phyloP scores from a whole-genome alignment of 306 rosid species.

The Cucurbita ficifolia region DNA sequence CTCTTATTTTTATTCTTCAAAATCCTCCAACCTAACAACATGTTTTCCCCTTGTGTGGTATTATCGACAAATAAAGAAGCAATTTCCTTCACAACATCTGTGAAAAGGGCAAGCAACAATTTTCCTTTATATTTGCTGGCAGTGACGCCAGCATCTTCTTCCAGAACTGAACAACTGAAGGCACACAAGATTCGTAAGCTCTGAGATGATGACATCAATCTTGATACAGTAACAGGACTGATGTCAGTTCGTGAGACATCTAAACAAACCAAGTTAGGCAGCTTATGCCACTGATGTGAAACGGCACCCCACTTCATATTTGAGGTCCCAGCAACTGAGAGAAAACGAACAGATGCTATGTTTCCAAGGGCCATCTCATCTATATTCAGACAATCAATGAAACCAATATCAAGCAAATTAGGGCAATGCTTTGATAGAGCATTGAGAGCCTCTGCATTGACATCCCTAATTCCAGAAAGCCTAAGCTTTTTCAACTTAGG shows the following conservation, averaged over 20 bases:
- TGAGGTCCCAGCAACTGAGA: conserved; percentile 86
- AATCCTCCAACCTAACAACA: conserved; percentile 81
- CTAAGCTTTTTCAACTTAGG: conserved; percentile 57
- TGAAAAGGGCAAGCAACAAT: conserved; percentile 59
- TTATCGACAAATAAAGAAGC: conserved; percentile 57
- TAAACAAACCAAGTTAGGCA: conserved; percentile 69
- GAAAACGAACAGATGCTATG: conserved; percentile 57
- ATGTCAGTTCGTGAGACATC: conserved; percentile 96
- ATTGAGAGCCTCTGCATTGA: conserved; percentile 66
- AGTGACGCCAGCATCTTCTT: conserved; percentile 53
- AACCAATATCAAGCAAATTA: conserved; percentile 65
- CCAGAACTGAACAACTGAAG: conserved; percentile 74
- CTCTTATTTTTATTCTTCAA: conserved; percentile 42
- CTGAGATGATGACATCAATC: conserved; percentile 57
- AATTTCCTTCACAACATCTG: conserved; percentile 72
- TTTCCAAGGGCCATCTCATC: conserved; percentile 82
- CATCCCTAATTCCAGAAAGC: conserved; percentile 82
- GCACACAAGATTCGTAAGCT: conserved; percentile 78
- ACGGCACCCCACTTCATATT: conserved; percentile 79
- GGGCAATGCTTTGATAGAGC: conserved; percentile 66
- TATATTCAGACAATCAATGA: conserved; percentile 80
- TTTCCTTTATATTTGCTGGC: conserved; percentile 60
- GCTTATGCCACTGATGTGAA: conserved; percentile 79
- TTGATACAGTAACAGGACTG: conserved; percentile 56
- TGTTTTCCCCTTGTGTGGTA: conserved; percentile 49